Evolutionary conservation across 139 green algal genomes (phyloP).

Genomic region (Nannochloris sp.): DNA sequence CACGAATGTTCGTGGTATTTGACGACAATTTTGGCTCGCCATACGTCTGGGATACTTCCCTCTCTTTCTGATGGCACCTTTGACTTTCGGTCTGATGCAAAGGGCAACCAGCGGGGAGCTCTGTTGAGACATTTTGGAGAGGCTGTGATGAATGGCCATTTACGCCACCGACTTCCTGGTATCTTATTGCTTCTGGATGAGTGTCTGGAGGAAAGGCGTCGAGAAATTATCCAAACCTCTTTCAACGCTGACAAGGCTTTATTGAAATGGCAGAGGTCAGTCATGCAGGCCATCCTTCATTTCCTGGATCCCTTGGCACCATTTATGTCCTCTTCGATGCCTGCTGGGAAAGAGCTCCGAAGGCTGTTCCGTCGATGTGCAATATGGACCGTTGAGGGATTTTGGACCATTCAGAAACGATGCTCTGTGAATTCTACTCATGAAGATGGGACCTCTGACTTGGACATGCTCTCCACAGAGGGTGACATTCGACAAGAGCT

Average conservation of each 20-base stretch:
- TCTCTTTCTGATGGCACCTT: neutral
- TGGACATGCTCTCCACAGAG: too few species aligned
- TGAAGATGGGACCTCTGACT: too few species aligned
- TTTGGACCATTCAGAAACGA: too few species aligned
- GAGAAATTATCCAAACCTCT: neutral
- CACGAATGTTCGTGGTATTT: constrained; percentile 11
- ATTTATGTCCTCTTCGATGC: neutral
- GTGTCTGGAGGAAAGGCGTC: neutral
- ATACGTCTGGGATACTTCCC: neutral
- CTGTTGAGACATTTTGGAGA: constrained; percentile 2
- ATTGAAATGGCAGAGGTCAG: neutral
- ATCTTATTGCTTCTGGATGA: neutral
- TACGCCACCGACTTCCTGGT: neutral
- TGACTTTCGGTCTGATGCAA: neutral
- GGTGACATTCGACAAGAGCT: too few species aligned
- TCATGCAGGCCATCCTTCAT: neutral
- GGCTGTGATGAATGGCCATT: neutral
- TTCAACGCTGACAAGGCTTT: neutral
- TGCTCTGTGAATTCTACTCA: too few species aligned
- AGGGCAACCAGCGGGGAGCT: neutral
- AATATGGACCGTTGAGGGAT: too few species aligned
- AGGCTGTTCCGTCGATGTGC: too few species aligned
- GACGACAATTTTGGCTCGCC: constrained; percentile 1
- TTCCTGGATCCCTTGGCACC: neutral
- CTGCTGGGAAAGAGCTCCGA: too few species aligned